Evolutionary conservation across 805 yeast genomes (phyloP), one percentile per base, ranked within the genome.

Genomic region (Ogataea zsoltii): DNA sequence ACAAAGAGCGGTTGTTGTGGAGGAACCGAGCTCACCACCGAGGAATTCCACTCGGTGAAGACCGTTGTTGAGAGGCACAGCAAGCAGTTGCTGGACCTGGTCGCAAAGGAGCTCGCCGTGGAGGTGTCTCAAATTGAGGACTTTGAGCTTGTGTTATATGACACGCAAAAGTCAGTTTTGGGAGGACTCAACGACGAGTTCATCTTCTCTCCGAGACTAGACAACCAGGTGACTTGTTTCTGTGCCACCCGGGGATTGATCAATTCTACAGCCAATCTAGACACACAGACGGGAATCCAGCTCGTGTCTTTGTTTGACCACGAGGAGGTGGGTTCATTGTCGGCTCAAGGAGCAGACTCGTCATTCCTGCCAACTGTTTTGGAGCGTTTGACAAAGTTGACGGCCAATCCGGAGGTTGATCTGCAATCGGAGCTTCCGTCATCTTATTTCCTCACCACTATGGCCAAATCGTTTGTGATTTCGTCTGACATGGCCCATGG

Each of bases 401-500:
- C 70, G 10, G 68, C 70, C 28, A 69, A 73, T 33, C 71, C 71
- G 3, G 53, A 46, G 10, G 66, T 70, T 25, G 71, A 73, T 38
- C 64, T 66, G 17, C 33, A 48, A 11, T 40, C 60, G 2, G 68
- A 65, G 46, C 42, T 57, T 1, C 53, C 67, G 13, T 52, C 63
- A 4, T 67, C 80, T 0, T 65, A 65, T 33, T 73, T 79, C 48
- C 67, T 77, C 46, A 79, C 82, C 53, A 64, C 85, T 1, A 74
- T 82, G 68, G 75, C 91, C 7, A 84, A 83, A 62, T 89, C 97
- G 1, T 91, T 94, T 66, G 76, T 92, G 55, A 66, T 94, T 36
- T 91, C 97, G 0, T 88, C 96, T 0, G 99, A 92, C 65, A 94
- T 90, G 82, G 96, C 98, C 1, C 99, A 92, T 63, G 98, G 96